These are phyloP conservation scores for Fraxinus quadrangulata DNA, from an alignment of 257 asterid species.

Conservation along the genomic window DNA sequence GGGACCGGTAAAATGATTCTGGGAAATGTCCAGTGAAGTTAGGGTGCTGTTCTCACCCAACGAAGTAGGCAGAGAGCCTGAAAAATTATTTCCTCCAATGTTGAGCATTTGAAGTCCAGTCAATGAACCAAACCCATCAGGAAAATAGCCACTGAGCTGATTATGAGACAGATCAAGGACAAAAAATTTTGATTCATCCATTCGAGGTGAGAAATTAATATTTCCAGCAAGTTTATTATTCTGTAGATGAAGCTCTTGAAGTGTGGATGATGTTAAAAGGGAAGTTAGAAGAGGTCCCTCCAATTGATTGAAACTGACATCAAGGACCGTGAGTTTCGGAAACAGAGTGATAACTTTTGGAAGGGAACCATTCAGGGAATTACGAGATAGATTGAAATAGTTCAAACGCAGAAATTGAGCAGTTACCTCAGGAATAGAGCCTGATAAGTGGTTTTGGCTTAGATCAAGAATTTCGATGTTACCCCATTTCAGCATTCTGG, in stretches of 20 bases:
- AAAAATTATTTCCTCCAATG: conserved; percentile 70
- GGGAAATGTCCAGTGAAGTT: conserved; percentile 57
- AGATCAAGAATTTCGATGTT: conserved; percentile 81
- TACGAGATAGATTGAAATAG: conserved; percentile 73
- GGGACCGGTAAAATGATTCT: conserved; percentile 69
- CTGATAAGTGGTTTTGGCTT: conserved; percentile 71
- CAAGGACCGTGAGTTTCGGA: conserved; percentile 72
- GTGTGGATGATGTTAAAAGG: conserved; percentile 63
- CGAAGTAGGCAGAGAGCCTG: conserved; percentile 72
- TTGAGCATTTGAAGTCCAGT: conserved; percentile 58
- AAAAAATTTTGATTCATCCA: conserved; percentile 49
- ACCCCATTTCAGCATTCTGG: conserved; percentile 79
- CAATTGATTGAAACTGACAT: conserved; percentile 81
- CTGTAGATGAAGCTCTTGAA: conserved; percentile 75
- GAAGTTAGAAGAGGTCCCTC: conserved; percentile 62
- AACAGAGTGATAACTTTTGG: conserved; percentile 59
- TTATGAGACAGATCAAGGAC: conserved; percentile 76
- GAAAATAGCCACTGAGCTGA: conserved; percentile 53
- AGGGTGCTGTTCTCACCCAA: conserved; percentile 52
- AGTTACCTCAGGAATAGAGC: conserved; percentile 71
- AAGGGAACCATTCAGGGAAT: conserved; percentile 62
- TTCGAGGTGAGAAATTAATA: conserved; percentile 56
- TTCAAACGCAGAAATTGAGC: conserved; percentile 80
- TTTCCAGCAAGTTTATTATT: conserved; percentile 59
- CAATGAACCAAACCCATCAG: conserved; percentile 64